phyloP scores from a whole-genome alignment of 768 basidiomycete genomes.

The Boletus rubroflammeus region DNA sequence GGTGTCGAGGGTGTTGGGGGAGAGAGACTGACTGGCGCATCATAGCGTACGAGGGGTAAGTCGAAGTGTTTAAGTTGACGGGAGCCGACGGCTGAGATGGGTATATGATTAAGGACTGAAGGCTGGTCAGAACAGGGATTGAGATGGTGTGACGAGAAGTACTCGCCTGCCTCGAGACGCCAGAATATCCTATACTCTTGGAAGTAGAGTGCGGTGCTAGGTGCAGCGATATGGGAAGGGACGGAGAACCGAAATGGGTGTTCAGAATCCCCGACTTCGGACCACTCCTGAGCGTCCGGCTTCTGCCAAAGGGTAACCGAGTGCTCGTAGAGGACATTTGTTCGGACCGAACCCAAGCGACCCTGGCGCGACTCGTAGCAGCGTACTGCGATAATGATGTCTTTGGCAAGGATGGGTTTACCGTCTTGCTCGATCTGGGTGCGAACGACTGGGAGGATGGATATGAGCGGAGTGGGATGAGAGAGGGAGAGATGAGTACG shows the following conservation, averaged over 20 bases:
- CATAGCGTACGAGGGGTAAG: conserved; percentile 68
- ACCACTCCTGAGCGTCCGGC: conserved; percentile 52
- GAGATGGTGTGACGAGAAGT: background rate
- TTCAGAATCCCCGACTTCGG: conserved; percentile 61
- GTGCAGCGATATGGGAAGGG: conserved; percentile 59
- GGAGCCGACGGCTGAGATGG: conserved; percentile 61
- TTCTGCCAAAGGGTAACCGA: conserved; percentile 68
- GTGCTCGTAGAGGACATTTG: conserved; percentile 67
- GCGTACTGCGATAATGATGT: conserved; percentile 69
- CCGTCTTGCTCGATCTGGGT: conserved; percentile 68
- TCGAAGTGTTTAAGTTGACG: conserved; percentile 70
- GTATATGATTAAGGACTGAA: conserved; percentile 65
- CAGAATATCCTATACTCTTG: conserved; percentile 79
- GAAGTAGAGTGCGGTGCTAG: conserved; percentile 62
- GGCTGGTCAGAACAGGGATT: conserved; percentile 17
- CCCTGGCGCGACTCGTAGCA: conserved; percentile 79
- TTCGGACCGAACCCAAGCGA: conserved; percentile 52
- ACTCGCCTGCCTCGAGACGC: conserved; percentile 78
- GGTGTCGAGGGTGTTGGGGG: conserved; percentile 35
- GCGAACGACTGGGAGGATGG: conserved; percentile 52
- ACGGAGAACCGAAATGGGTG: conserved; percentile 68
- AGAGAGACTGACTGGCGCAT: conserved; percentile 45
- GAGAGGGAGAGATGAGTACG: conserved; percentile 25
- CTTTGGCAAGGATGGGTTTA: conserved; percentile 62
- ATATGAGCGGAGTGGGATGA: background rate